Conservation (phyloP, 1,139 yeast species). For the Suhomyces terraborum region DNA sequence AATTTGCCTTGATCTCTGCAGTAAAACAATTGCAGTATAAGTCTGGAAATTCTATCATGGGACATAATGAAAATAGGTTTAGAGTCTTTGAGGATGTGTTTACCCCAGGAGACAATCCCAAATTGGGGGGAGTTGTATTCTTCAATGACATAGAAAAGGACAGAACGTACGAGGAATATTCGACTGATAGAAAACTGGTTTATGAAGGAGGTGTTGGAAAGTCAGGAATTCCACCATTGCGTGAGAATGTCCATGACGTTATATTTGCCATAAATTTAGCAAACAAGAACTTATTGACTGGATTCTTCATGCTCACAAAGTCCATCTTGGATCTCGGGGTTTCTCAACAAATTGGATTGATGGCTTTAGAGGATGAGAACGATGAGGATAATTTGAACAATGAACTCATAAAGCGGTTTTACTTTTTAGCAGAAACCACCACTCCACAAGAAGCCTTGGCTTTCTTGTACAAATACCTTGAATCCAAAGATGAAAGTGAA, state of each 20-base stretch:
- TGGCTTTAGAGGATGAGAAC: conserved; percentile 54
- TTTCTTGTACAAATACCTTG: conserved; percentile 41
- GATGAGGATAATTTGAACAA: conserved; percentile 28
- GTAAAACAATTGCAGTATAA: conserved; percentile 36
- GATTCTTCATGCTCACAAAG: conserved; percentile 50
- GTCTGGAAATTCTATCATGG: conserved; percentile 40
- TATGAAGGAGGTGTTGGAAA: conserved; percentile 31
- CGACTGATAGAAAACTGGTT: conserved; percentile 45
- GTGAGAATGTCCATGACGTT: conserved; percentile 75
- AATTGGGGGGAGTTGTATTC: conserved; percentile 57
- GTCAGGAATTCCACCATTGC: conserved; percentile 66
- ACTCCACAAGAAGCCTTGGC: conserved; percentile 42
- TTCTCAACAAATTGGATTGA: conserved; percentile 79
- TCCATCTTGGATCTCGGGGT: conserved; percentile 57
- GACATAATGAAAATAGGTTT: conserved; percentile 41
- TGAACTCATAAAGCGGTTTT: conserved; percentile 35
- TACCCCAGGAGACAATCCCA: conserved; percentile 28
- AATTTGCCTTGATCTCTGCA: conserved; percentile 48
- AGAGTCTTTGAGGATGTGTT: conserved; percentile 36
- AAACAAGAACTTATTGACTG: conserved; percentile 48
- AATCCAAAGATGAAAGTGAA: conserved; percentile 30
- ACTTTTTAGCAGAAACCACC: conserved; percentile 35
- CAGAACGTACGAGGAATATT: conserved; percentile 49
- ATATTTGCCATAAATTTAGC: conserved; percentile 71
- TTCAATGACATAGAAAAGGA: conserved; percentile 78